Percentiles rank a stretch among this genome's conserved stretches.
Evolutionary conservation across 208 protist genomes (phyloP).

Genomic region (Strigomonas galati): DNA sequence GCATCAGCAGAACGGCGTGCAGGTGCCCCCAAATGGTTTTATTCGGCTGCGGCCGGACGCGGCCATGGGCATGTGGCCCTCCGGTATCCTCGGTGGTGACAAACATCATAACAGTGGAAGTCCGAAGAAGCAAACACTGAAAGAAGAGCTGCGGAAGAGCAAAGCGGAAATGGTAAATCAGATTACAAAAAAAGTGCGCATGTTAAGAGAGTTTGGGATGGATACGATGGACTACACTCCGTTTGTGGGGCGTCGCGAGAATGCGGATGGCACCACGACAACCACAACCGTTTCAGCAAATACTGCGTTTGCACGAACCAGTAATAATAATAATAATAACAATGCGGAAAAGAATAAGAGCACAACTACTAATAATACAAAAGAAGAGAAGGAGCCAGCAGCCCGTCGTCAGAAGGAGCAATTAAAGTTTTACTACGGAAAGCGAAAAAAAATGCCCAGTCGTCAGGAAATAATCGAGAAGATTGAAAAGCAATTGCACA

Average conservation of each 20-base stretch:
- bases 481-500: neutral
- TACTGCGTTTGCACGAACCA: no score
- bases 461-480: neutral
- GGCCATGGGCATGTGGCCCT: slow-evolving; percentile 71
- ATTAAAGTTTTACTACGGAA: no score
- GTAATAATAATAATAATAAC: no score
- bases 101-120: neutral
- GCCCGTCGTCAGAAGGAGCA: no score
- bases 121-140: slow-evolving; percentile 2
- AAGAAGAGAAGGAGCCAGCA: no score
- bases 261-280: no score
- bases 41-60: slow-evolving; percentile 63
- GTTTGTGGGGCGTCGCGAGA: neutral
- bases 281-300: no score
- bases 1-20: no score
- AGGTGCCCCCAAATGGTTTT: slow-evolving; percentile 64
- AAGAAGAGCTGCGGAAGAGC: no score
- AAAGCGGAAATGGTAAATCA: neutral
- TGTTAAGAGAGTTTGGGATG: slow-evolving; percentile 6
- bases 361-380: no score
- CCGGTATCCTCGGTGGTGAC: slow-evolving; percentile 17
- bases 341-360: no score
- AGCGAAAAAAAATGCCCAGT: neutral
- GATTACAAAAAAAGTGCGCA: slow-evolving; percentile 3
- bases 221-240: neutral